Evolutionary conservation across 345 rosid species (phyloP).

Genomic region (Garcia nutans): DNA sequence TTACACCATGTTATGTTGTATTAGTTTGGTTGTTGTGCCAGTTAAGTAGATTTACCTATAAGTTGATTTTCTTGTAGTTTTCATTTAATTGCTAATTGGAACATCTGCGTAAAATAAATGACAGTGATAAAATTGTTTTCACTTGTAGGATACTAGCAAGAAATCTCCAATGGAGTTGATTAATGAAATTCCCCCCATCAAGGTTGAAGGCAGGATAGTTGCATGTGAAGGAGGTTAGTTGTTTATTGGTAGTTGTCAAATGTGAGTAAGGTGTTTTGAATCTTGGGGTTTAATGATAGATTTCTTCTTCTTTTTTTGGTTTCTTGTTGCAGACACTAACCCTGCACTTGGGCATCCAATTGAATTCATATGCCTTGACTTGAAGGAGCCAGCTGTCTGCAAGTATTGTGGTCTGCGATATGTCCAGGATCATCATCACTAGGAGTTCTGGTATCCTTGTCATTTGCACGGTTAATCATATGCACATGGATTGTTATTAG

Average conservation of each 20-base stretch:
- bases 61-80: too few relatives aligned
- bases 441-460: conserved; percentile 7
- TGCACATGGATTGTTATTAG: not conserved
- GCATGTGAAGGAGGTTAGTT: conserved; percentile 96
- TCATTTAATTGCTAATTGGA: not conserved
- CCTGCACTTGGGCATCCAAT: conserved; percentile 97
- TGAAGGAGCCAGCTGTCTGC: conserved; percentile 85
- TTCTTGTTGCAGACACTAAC: conserved; percentile 47
- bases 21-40: not conserved
- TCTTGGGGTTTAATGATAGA: too few relatives aligned
- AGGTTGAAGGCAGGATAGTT: conserved; percentile 89
- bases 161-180: conserved; percentile 99
- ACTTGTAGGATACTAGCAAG: conserved; percentile 67
- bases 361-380: conserved; percentile 94
- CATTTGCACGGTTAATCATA: not conserved
- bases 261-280: not conserved
- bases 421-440: conserved; percentile 93
- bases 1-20: not conserved
- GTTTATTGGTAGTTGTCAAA: not conserved
- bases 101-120: not conserved
- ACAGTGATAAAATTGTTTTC: not conserved
- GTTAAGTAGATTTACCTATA: not conserved
- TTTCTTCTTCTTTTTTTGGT: not conserved
- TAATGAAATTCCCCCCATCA: conserved; percentile 94
- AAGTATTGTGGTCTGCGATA: conserved; percentile 96